Evolutionary conservation across 768 basidiomycete species (phyloP).

Genomic region (Lactifluus pinguis): DNA sequence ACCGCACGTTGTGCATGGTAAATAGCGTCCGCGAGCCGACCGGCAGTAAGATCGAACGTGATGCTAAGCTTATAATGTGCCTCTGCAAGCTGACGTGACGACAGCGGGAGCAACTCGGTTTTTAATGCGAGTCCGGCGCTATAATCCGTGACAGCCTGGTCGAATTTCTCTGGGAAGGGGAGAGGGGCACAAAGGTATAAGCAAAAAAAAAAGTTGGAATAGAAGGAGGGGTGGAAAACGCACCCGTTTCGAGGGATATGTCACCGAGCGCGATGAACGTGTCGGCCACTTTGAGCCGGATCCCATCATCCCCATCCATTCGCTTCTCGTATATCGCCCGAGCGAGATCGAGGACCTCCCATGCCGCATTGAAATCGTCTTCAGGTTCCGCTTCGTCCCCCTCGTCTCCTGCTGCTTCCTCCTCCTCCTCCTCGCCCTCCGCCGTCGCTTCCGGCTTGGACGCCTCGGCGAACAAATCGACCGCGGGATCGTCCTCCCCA

Average conservation of each 20-base stretch:
- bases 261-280: conserved; percentile 88
- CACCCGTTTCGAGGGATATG: conserved; percentile 94
- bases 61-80: conserved; percentile 93
- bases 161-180: conserved; percentile 72
- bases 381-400: conserved; percentile 71
- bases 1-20: conserved; percentile 71
- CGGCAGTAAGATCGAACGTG: conserved; percentile 84
- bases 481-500: conserved; percentile 41
- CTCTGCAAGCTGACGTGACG: conserved; percentile 90
- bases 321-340: conserved; percentile 75
- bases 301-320: conserved; percentile 46
- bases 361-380: conserved; percentile 96
- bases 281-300: conserved; percentile 80
- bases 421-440: conserved; percentile 35
- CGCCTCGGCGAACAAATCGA: conserved; percentile 59
- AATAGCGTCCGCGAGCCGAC: conserved; percentile 75
- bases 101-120: conserved; percentile 60
- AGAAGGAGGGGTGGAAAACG: conserved; percentile 19
- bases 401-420: conserved; percentile 33
- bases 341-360: conserved; percentile 95
- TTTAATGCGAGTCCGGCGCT: conserved; percentile 70
- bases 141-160: conserved; percentile 87
- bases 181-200: neutral
- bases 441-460: conserved; percentile 37
- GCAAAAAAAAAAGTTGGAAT: neutral